These are phyloP conservation scores for Durusdinium trenchii DNA, from an alignment of 73 alveolate species.

Conservation along the genomic window DNA sequence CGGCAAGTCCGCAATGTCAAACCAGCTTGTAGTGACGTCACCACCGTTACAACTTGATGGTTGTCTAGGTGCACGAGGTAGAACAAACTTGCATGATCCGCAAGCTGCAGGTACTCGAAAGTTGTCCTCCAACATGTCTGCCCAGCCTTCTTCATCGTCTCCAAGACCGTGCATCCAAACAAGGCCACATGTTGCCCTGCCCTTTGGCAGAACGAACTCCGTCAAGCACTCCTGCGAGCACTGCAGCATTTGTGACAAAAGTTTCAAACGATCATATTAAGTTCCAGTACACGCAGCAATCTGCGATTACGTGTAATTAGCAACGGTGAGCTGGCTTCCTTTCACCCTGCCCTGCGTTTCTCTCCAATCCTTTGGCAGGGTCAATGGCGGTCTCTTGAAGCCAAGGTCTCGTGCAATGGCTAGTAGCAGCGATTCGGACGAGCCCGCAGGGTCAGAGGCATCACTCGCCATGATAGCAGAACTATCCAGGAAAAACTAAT, in stretches of 20 bases:
- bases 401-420: constrained; percentile 34
- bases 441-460: background rate
- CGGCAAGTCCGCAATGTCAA: constrained; percentile 28
- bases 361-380: constrained; percentile 41
- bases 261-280: background rate
- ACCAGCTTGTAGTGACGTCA: constrained; percentile 51
- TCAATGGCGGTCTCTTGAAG: constrained; percentile 25
- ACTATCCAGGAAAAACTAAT: too few species aligned
- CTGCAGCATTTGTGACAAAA: background rate
- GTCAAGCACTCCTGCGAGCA: constrained; percentile 37
- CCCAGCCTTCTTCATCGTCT: constrained; percentile 67
- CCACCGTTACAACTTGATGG: constrained; percentile 55
- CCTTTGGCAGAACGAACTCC: constrained; percentile 56
- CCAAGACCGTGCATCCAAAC: constrained; percentile 88
- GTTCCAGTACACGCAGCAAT: background rate
- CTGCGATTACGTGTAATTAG: background rate
- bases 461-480: background rate
- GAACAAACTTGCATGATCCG: constrained; percentile 51
- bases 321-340: background rate
- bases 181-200: constrained; percentile 38
- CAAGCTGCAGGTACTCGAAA: constrained; percentile 5
- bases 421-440: background rate
- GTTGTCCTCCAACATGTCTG: constrained; percentile 49
- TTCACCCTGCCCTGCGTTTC: too few species aligned
- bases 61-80: constrained; percentile 71